These are phyloP conservation scores for Aureobasidium sp. DNA, from an alignment of 2,329 filamentous ascomycete species.

Conservation along the genomic window DNA sequence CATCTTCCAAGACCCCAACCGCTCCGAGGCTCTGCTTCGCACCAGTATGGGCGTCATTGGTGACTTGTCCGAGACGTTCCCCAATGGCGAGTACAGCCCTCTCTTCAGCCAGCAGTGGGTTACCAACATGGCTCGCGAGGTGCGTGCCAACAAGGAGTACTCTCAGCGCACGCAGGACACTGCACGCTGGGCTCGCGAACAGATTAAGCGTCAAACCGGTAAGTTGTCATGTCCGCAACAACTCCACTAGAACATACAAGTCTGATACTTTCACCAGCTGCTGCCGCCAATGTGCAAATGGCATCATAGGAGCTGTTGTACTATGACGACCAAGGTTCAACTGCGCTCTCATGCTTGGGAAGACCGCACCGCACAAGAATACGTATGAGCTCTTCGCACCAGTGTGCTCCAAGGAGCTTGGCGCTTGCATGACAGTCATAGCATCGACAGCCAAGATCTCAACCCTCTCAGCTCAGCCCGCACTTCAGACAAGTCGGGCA, in stretches of 20 bases:
- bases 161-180: conserved; percentile 80
- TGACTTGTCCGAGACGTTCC: conserved; percentile 90
- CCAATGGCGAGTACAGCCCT: conserved; percentile 74
- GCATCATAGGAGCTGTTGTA: not conserved
- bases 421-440: not conserved
- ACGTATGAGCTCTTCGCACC: not conserved
- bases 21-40: conserved; percentile 84
- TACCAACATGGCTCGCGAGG: conserved; percentile 82
- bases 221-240: not conserved
- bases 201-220: conserved; percentile 77
- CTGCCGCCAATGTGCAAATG: conserved; percentile 14
- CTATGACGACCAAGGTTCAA: not conserved
- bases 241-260: not conserved
- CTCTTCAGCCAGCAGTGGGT: conserved; percentile 91
- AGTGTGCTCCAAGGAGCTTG: not conserved
- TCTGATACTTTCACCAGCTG: not conserved
- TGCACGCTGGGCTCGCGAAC: conserved; percentile 92
- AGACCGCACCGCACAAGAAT: too few species aligned
- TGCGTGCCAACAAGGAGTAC: conserved; percentile 82
- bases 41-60: conserved; percentile 97
- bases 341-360: too few species aligned
- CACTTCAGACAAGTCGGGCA: not conserved
- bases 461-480: not conserved
- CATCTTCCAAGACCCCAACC: conserved; percentile 75
- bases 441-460: not conserved